Base-by-base conservation (phyloP, 176 grass and related monocot genomes). In the Bromus sterilis region DNA sequence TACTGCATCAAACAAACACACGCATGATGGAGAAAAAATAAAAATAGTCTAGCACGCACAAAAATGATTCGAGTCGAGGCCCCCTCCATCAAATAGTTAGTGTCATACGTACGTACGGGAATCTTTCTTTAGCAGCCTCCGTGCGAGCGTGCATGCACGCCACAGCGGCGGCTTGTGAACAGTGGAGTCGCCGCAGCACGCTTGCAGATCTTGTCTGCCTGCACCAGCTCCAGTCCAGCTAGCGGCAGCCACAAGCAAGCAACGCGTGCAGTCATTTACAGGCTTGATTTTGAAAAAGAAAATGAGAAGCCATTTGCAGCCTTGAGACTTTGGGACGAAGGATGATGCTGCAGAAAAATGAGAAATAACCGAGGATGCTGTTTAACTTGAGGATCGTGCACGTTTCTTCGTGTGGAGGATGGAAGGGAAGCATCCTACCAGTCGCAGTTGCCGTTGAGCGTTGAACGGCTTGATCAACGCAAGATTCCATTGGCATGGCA, bases 121-220 rank as follows among this genome's bases (percentile, higher is more conserved):
- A 71, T 87, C 79, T 62, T 32, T n/a, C n/a, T n/a, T n/a, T n/a
- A n/a, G n/a, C n/a, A n/a, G 69, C 82, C 18, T 3, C 48, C 48
- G 48, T 20, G 44, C 14, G 44, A 48, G 1, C 1, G 44, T 48
- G 48, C 48, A 80, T 69, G 81, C 76, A 20, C 60, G 80, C 71
- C 62, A 76, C 48, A 39, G 62, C 31, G 41, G 39, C 60, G 15
- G 10, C 28, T 24, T 41, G 21, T 43, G 68, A 66, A 48, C 48
- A 55, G 25, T 26, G 35, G 57, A 31, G 23, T 49, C 20, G 48
- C 48, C 16, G 16, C 16, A n/a, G n/a, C 74, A 21, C 61, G 2
- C 63, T 24, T 3, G 28, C 71, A 1, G 30, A 53, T 28, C 11
- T 58, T 41, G 36, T 6, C 26, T 9, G 3, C 4, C 9, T n/a